Evolutionary conservation across 495 filamentous ascomycete genomes (phyloP).

Genomic region (Daldinia grandis): DNA sequence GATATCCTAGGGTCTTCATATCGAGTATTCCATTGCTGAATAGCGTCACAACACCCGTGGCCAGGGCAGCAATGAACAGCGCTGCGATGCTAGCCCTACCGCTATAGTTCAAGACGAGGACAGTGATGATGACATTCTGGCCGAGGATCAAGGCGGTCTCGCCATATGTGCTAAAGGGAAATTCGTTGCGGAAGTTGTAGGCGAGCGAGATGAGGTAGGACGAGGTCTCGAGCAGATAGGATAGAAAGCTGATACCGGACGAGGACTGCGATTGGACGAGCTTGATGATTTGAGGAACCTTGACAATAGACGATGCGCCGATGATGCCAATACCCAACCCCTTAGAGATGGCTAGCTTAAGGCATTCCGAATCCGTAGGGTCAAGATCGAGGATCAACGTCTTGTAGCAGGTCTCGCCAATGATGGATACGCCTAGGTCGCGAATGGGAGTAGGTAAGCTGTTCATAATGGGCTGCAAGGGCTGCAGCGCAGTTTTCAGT

Average conservation of each 20-base stretch:
- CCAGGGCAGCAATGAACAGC: conserved; percentile 78
- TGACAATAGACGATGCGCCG: conserved; percentile 85
- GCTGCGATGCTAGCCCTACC: conserved; percentile 69
- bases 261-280: conserved; percentile 80
- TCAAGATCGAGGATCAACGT: conserved; percentile 82
- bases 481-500: conserved; percentile 73
- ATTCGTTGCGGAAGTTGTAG: conserved; percentile 88
- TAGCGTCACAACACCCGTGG: conserved; percentile 69
- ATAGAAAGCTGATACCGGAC: conserved; percentile 84
- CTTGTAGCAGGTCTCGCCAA: conserved; percentile 85
- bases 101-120: conserved; percentile 82
- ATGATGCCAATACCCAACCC: conserved; percentile 92
- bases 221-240: conserved; percentile 89
- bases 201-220: conserved; percentile 84
- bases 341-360: conserved; percentile 89
- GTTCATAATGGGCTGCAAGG: conserved; percentile 80
- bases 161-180: conserved; percentile 95
- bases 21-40: conserved; percentile 74
- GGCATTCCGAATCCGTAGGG: conserved; percentile 73
- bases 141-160: conserved; percentile 90
- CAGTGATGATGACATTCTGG: conserved; percentile 89
- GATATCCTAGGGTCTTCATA: conserved; percentile 71
- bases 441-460: conserved; percentile 80
- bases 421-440: conserved; percentile 76
- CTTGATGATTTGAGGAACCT: conserved; percentile 95